Evolutionary conservation across 169 alveolate genomes (phyloP), one percentile per base, ranked within the genome.

Genomic region (Babesia ovis): DNA sequence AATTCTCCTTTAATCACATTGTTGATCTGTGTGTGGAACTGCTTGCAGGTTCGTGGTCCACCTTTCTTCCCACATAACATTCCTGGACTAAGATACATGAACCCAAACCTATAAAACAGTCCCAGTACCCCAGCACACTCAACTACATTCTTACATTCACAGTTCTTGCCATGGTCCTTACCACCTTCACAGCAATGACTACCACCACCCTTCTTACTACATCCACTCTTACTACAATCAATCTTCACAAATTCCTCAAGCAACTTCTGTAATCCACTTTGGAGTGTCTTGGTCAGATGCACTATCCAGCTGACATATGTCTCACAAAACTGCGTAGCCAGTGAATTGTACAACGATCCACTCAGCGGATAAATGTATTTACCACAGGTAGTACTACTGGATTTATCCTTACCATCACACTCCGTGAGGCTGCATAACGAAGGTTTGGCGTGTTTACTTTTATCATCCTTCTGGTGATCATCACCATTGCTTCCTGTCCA

Each of bases 341-440:
- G 27, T 8, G 56, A 8, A 8, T 20, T 48, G 56, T 48, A 48
- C 9, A 48, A 8, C 20, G 32, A 12, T 18, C 56, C 20, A 20
- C 32, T 6, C 27, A 48, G 27, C 9, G 56, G 20, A 20, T 18
- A 12, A 18, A 48, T 5, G 27, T 48, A 48, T 18, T 5, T 6
- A 48, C 56, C 56, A 48, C 56, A 48, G n/a, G n/a, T n/a, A n/a
- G n/a, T n/a, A 39, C 8, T 39, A 14, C 46, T 39, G 46, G 27
- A 18, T 12, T 48, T 6, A 18, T 8, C 5, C 9, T 20, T 6
- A 8, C 56, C 56, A 14, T 39, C 14, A 9, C 46, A 8, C 14
- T 39, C 8, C 46, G 14, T 14, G 46, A 39, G 8, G 14, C 46
- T 14, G 14, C 14, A 14, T 8, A 9, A 39, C 14, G n/a, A 9